Conservation (phyloP, 257 asterid species). For the Solanum bulbocastanum region DNA sequence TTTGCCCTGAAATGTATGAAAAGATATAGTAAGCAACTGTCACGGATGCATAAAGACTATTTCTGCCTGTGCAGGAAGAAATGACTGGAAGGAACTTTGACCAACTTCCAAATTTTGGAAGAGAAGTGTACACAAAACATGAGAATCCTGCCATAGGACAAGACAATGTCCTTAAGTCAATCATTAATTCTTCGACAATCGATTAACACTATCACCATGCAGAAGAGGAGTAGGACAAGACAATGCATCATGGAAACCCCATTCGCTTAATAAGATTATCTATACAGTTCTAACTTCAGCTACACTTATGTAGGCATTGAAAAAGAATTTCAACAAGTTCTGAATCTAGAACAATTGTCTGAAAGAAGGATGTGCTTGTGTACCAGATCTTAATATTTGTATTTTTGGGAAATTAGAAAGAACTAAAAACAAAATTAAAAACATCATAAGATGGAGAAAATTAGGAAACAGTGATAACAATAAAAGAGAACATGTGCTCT, state of each 20-base stretch:
- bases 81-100: background rate
- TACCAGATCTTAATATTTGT: background rate
- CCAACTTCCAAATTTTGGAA: background rate
- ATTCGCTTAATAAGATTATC: background rate
- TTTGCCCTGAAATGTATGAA: slow-evolving; percentile 39
- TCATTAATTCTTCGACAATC: background rate
- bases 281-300: background rate
- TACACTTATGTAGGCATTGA: background rate
- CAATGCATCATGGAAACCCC: background rate
- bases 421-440: background rate
- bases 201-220: background rate
- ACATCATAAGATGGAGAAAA: background rate
- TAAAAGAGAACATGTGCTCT: background rate
- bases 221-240: background rate
- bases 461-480: background rate
- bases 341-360: background rate
- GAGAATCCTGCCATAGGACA: background rate
- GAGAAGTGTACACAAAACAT: background rate
- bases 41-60: background rate
- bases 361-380: background rate
- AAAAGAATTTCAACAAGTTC: background rate
- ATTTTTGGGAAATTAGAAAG: background rate
- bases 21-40: background rate
- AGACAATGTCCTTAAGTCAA: background rate
- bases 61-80: background rate